Conservation (phyloP, 371 early-diverging fungal species). For the Sporodiniella umbellata region DNA sequence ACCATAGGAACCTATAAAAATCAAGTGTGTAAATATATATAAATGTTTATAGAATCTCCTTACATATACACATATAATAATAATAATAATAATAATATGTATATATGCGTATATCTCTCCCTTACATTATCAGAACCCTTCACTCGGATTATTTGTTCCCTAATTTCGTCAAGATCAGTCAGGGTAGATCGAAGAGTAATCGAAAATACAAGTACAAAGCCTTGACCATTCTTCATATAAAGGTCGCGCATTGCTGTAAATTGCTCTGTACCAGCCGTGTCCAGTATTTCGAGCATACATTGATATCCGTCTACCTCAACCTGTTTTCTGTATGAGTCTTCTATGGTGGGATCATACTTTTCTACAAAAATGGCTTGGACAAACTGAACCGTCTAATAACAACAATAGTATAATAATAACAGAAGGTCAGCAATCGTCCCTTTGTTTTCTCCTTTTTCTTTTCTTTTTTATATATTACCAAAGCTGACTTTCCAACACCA, state of each 20-base stretch:
- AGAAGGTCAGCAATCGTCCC: too few relatives aligned
- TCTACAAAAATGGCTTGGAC: conserved; percentile 90
- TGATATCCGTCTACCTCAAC: conserved; percentile 84
- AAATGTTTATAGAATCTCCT: background rate
- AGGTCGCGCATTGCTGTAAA: conserved; percentile 91
- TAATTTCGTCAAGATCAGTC: conserved; percentile 72
- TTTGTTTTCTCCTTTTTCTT: too few relatives aligned
- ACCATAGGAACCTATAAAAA: conserved; percentile 83
- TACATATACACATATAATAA: background rate
- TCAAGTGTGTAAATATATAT: background rate
- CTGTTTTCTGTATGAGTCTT: conserved; percentile 88
- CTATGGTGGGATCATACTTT: conserved; percentile 90
- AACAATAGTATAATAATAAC: too few relatives aligned
- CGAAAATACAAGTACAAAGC: conserved; percentile 84
- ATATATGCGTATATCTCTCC: background rate
- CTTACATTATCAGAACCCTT: conserved; percentile 79
- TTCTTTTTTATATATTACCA: conserved; percentile 56
- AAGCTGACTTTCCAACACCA: conserved; percentile 89
- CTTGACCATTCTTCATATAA: conserved; percentile 91
- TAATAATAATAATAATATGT: background rate
- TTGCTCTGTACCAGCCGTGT: conserved; percentile 88
- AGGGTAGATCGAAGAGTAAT: conserved; percentile 83
- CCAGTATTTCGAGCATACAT: conserved; percentile 88
- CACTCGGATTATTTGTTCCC: conserved; percentile 78
- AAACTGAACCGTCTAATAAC: conserved; percentile 85